These are phyloP conservation scores for Bromus sterilis DNA, from an alignment of 176 grass and related monocot genomes.

Conservation along the genomic window DNA sequence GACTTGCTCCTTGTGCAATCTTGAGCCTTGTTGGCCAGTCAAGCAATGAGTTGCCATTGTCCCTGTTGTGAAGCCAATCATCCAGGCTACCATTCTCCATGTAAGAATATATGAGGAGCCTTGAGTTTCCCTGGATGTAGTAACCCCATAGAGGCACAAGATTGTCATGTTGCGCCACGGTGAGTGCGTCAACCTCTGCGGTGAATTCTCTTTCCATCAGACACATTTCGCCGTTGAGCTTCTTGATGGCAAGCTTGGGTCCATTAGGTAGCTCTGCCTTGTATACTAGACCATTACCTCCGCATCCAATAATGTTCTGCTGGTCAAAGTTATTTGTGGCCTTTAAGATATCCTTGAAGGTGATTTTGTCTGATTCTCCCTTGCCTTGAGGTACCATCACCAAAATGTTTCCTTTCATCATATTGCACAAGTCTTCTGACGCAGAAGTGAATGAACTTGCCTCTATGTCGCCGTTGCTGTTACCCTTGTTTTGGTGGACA, in stretches of 20 bases:
- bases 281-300: slow-evolving; percentile 81
- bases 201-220: slow-evolving; percentile 81
- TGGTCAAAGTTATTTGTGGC: slow-evolving; percentile 87
- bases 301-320: slow-evolving; percentile 78
- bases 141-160: slow-evolving; percentile 75
- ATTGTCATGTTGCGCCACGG: slow-evolving; percentile 70
- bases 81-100: slow-evolving; percentile 98
- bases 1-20: slow-evolving; percentile 66
- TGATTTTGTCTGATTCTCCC: slow-evolving; percentile 46
- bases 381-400: slow-evolving; percentile 53
- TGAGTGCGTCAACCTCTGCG: slow-evolving; percentile 76
- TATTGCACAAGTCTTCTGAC: slow-evolving; percentile 20
- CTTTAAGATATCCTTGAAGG: slow-evolving; percentile 60
- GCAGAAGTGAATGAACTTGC: slow-evolving; percentile 45
- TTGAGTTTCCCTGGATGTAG: slow-evolving; percentile 58
- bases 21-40: slow-evolving; percentile 70
- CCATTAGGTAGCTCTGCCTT: slow-evolving; percentile 59
- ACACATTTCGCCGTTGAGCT: slow-evolving; percentile 71
- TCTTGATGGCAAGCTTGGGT: slow-evolving; percentile 74
- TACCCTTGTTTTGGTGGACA: slow-evolving; percentile 25
- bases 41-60: slow-evolving; percentile 31
- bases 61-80: slow-evolving; percentile 79
- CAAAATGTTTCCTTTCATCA: slow-evolving; percentile 42
- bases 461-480: slow-evolving; percentile 30
- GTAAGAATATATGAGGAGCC: slow-evolving; percentile 83